phyloP scores from a whole-genome alignment of 139 green algal species.

The Coccomyxa sp. region DNA sequence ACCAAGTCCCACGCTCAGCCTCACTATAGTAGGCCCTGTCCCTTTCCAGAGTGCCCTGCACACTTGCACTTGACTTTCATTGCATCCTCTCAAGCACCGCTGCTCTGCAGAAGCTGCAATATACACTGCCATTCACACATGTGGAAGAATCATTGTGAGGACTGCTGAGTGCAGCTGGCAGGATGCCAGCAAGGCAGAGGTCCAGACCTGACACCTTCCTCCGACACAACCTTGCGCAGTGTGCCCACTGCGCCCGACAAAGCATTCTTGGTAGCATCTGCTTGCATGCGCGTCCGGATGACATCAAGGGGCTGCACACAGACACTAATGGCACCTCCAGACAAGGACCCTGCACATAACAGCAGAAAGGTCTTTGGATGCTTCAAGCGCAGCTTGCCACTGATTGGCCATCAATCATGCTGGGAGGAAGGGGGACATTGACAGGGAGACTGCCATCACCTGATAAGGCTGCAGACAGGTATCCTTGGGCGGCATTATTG shows the following conservation, averaged over 20 bases:
- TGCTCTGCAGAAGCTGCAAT: no score
- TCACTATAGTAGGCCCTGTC: slow-evolving; percentile 67
- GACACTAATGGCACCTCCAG: slow-evolving; percentile 48
- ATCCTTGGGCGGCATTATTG: neutral
- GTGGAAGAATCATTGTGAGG: neutral
- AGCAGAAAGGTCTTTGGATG: no score
- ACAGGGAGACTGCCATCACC: neutral
- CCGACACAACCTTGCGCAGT: slow-evolving; percentile 30
- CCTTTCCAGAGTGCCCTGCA: slow-evolving; percentile 65
- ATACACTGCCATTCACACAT: no score
- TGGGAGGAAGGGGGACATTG: neutral
- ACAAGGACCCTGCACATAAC: slow-evolving; percentile 31
- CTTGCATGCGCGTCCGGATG: slow-evolving; percentile 82
- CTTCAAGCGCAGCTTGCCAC: no score
- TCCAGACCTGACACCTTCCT: slow-evolving; percentile 29
- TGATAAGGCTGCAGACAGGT: neutral
- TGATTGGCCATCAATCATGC: no score
- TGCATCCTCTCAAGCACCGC: no score
- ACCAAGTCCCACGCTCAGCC: slow-evolving; percentile 66
- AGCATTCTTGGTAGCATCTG: slow-evolving; percentile 47
- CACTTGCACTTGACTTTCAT: no score
- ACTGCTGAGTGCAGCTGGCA: neutral
- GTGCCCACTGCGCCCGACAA: slow-evolving; percentile 30
- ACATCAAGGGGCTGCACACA: slow-evolving; percentile 82
- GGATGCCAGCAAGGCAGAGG: neutral